Percentiles rank a stretch among this genome's conserved stretches.
Evolutionary conservation across 1,284 basidiomycete genomes (phyloP).

Genomic region (Uromyces viciae-fabae): DNA sequence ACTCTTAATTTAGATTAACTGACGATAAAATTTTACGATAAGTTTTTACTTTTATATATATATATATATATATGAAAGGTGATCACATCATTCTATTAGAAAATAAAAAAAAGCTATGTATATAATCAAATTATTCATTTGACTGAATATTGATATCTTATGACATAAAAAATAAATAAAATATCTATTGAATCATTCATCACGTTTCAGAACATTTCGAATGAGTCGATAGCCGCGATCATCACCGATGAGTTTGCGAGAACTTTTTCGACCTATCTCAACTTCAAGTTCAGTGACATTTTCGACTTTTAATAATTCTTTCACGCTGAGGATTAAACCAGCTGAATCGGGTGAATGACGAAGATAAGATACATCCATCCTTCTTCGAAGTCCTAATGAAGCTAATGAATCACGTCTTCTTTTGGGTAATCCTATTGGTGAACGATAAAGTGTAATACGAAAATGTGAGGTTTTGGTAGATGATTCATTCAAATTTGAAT

Average conservation of each 20-base stretch:
- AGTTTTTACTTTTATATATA: no score
- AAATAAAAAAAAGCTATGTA: no score
- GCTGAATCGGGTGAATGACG: constrained; percentile 39
- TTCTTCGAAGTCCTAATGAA: constrained; percentile 34
- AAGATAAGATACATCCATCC: constrained; percentile 43
- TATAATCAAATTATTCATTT: no score
- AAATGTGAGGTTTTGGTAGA: constrained; percentile 39
- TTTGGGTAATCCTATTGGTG: constrained; percentile 39
- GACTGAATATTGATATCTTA: no score
- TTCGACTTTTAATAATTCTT: constrained; percentile 44
- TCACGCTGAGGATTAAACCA: constrained; percentile 39
- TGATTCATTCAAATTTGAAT: no score
- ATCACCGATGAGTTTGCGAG: constrained; percentile 29
- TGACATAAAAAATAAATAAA: no score
- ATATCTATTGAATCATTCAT: no score
- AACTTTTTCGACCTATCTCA: constrained; percentile 13
- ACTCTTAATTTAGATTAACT: no score
- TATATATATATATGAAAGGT: no score
- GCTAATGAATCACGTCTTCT: constrained; percentile 15
- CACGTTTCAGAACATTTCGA: constrained; percentile 29
- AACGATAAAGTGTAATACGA: constrained; percentile 39
- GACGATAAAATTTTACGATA: no score
- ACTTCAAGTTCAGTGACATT: constrained; percentile 38
- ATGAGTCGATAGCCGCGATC: constrained; percentile 44
- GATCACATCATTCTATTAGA: no score